phyloP scores from a whole-genome alignment of 192 early-diverging fungal species.

The Phlyctochytrium arcticum region DNA sequence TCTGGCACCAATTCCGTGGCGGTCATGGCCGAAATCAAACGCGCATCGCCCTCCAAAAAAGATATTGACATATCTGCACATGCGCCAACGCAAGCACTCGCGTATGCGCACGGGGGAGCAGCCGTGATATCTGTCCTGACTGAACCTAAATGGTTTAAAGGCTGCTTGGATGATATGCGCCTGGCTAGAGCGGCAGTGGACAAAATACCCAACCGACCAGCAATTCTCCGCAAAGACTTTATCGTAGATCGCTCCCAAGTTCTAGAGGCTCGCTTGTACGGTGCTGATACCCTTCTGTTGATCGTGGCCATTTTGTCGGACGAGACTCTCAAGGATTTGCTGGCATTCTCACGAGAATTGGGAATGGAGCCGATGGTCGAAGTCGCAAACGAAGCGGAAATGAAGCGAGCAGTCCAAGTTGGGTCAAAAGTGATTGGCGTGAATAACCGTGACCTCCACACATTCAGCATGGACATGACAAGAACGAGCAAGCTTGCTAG shows the following conservation, averaged over 20 bases:
- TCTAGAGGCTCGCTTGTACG: conserved; percentile 87
- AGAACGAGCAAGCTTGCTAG: conserved; percentile 74
- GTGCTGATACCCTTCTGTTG: conserved; percentile 92
- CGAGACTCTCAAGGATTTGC: conserved; percentile 57
- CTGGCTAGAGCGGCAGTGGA: conserved; percentile 74
- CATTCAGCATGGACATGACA: conserved; percentile 90
- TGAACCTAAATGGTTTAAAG: conserved; percentile 99
- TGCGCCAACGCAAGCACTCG: conserved; percentile 80
- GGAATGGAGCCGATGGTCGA: conserved; percentile 99
- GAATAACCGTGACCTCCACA: conserved; percentile 97
- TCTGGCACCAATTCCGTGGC: conserved; percentile 60
- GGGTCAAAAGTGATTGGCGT: conserved; percentile 92
- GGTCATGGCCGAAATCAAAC: conserved; percentile 96
- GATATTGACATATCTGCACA: conserved; percentile 78
- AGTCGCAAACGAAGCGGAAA: conserved; percentile 88
- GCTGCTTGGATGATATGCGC: conserved; percentile 85
- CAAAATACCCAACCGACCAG: conserved; percentile 68
- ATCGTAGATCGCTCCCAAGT: conserved; percentile 95
- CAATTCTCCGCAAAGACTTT: conserved; percentile 96
- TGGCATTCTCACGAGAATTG: conserved; percentile 69
- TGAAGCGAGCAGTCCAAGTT: conserved; percentile 75
- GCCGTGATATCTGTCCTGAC: conserved; percentile 95
- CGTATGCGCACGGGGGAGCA: conserved; percentile 86
- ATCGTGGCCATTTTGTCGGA: conserved; percentile 92
- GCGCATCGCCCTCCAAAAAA: conserved; percentile 93